Evolutionary conservation across 108 stramenopile species (phyloP), one percentile per base, ranked within the genome.

Genomic region (Nitzschia palea): DNA sequence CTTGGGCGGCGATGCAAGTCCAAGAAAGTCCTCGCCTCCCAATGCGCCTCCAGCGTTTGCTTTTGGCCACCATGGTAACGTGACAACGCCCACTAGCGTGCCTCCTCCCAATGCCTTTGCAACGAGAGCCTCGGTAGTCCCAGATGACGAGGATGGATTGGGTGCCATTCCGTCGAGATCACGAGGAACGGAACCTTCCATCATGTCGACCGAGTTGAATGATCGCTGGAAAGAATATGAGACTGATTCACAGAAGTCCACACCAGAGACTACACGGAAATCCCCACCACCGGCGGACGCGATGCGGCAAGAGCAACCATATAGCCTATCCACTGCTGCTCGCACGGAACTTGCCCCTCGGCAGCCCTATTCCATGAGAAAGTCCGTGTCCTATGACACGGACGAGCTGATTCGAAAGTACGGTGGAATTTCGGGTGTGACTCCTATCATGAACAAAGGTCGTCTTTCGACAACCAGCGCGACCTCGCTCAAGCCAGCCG

Each of bases 321-420:
- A 60, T 40, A 8, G 22, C 18, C 40, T 42, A 36, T 22, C 36
- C 15, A 55, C 29, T 71, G 37, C 26, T 35, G 55, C 23, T 32
- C 35, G 58, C 51, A 37, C 35, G 45, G 58, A 51, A 51, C 34
- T 62, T 9, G 61, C 61, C 14, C 70, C 62, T 15, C 57, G 68
- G 20, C 26, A 53, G 44, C 29, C 60, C 0, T 71, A 71, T 59
- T 62, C 60, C 18, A 43, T 71, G 42, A 33, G 23, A 31, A 62
- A 62, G 70, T 58, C 56, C 37, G 33, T 44, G 17, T 73, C 72
- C 22, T 73, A 73, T 30, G 59, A 67, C 33, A 74, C 73, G 1
- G 45, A 61, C 29, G 57, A 47, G 2, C 40, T 74, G 18, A 67
- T 74, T 74, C 65, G 58, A 43, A 74, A 74, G 59, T 74, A 74